A percentile compares a stretch with the other conserved stretches of the same genome.
These are phyloP conservation scores for Neofusicoccum ribis DNA, from an alignment of 2,329 filamentous ascomycete species.

Conservation along the genomic window DNA sequence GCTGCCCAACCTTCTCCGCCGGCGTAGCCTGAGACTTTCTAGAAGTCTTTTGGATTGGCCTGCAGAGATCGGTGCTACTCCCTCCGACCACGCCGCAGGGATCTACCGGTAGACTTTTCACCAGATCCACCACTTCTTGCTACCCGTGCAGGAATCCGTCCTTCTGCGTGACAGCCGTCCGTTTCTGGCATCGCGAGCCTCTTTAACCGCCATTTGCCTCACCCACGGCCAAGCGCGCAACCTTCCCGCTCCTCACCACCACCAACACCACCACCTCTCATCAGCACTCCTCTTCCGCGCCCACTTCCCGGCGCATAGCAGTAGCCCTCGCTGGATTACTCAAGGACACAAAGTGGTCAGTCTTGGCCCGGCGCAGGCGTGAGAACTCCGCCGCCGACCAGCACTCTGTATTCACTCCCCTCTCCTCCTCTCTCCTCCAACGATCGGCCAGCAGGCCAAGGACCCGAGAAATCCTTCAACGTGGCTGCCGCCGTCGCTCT, in stretches of 20 bases:
- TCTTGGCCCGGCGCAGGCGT: constrained; percentile 48
- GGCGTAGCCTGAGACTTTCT: constrained; percentile 43
- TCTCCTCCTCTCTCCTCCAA: constrained; percentile 34
- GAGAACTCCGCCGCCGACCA: constrained; percentile 37
- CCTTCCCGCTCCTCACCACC: background rate
- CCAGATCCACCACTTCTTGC: constrained; percentile 11
- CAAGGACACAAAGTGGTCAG: constrained; percentile 48
- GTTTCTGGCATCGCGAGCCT: constrained; percentile 17
- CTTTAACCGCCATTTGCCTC: constrained; percentile 19
- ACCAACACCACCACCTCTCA: background rate
- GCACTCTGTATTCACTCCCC: constrained; percentile 41
- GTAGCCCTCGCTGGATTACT: constrained; percentile 52
- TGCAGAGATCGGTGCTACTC: constrained; percentile 38
- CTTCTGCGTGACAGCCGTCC: constrained; percentile 18
- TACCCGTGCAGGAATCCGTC: constrained; percentile 19
- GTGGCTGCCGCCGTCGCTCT: constrained; percentile 64
- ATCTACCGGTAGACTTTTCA: constrained; percentile 6
- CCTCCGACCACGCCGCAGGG: constrained; percentile 30
- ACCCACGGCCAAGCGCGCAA: constrained; percentile 1
- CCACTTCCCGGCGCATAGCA: background rate
- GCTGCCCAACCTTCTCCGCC: constrained; percentile 27
- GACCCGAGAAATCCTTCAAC: constrained; percentile 52
- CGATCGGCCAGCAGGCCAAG: constrained; percentile 45
- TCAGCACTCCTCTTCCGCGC: constrained; percentile 17
- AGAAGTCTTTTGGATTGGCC: constrained; percentile 44